phyloP scores from a whole-genome alignment of 331 rosid genomes.

The Rosa hybrid region DNA sequence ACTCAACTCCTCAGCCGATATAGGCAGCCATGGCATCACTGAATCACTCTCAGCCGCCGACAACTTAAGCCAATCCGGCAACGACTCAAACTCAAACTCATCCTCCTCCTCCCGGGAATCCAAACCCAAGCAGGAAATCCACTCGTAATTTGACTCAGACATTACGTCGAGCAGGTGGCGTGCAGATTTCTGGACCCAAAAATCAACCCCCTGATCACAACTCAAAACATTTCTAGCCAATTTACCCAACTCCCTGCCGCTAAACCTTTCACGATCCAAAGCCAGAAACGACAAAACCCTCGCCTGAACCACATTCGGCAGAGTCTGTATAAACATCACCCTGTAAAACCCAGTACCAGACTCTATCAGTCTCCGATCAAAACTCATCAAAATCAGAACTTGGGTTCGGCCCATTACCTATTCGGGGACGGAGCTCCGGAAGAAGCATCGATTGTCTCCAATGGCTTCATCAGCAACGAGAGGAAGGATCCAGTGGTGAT shows the following conservation, averaged over 20 bases:
- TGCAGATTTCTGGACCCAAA: conserved; percentile 40
- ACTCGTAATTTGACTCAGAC: conserved; percentile 28
- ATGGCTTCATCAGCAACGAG: conserved; percentile 37
- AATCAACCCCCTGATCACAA: conserved; percentile 18
- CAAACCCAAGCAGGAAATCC: conserved; percentile 37
- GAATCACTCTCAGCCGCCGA: neutral
- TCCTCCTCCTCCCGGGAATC: conserved; percentile 25
- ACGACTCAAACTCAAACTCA: conserved; percentile 36
- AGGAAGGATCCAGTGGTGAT: conserved; percentile 37
- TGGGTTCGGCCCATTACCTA: conserved; percentile 12
- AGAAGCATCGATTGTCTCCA: conserved; percentile 28
- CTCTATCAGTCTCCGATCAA: neutral
- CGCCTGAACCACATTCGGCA: conserved; percentile 38
- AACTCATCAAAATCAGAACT: neutral
- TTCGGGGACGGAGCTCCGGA: conserved; percentile 6
- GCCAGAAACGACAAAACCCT: conserved; percentile 35
- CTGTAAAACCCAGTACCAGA: conserved; percentile 9
- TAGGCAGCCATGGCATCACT: conserved; percentile 41
- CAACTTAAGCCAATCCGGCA: conserved; percentile 40
- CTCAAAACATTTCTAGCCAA: conserved; percentile 30
- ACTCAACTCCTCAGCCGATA: conserved; percentile 23
- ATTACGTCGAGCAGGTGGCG: conserved; percentile 37
- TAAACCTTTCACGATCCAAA: conserved; percentile 31
- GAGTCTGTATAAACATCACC: conserved; percentile 40
- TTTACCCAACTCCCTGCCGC: conserved; percentile 21